phyloP scores from a whole-genome alignment of 2,329 filamentous ascomycete genomes.

The Colletotrichum tamarilloi region DNA sequence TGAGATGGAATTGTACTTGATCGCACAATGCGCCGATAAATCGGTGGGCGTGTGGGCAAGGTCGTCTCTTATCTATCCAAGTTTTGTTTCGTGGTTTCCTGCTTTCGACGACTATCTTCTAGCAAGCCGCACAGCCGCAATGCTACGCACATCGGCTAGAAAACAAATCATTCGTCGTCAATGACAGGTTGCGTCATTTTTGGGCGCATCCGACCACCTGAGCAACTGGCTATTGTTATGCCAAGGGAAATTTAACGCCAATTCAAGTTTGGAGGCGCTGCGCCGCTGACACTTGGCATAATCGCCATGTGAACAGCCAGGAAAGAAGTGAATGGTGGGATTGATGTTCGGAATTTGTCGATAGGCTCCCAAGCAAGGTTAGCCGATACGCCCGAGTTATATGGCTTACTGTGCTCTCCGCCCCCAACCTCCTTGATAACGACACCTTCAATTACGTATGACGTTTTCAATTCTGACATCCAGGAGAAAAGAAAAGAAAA shows the following conservation, averaged over 20 bases:
- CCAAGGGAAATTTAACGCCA: slow-evolving; percentile 6
- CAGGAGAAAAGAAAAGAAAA: too few relatives aligned
- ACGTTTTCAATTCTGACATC: too few relatives aligned
- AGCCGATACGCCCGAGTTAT: neutral
- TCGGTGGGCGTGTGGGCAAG: neutral
- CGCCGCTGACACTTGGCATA: neutral
- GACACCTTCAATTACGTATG: too few relatives aligned
- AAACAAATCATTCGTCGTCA: too few relatives aligned
- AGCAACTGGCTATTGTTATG: neutral
- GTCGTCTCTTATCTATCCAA: neutral
- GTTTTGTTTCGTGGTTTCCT: too few relatives aligned
- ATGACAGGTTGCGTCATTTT: neutral
- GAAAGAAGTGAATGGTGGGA: neutral
- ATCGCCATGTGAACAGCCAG: neutral
- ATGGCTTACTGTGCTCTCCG: neutral
- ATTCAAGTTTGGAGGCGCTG: neutral
- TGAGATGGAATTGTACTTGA: neutral
- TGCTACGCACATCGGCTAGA: neutral
- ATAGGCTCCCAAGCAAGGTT: neutral
- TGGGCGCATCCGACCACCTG: too few relatives aligned
- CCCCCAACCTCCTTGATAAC: too few relatives aligned
- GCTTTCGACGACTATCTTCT: neutral
- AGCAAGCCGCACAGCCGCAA: neutral
- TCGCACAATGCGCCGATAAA: too few relatives aligned
- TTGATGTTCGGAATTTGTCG: too few relatives aligned